A percentile compares a stretch with the other conserved stretches of the same genome.
Conservation (phyloP, 257 asterid genomes). For the Striga asiatica region DNA sequence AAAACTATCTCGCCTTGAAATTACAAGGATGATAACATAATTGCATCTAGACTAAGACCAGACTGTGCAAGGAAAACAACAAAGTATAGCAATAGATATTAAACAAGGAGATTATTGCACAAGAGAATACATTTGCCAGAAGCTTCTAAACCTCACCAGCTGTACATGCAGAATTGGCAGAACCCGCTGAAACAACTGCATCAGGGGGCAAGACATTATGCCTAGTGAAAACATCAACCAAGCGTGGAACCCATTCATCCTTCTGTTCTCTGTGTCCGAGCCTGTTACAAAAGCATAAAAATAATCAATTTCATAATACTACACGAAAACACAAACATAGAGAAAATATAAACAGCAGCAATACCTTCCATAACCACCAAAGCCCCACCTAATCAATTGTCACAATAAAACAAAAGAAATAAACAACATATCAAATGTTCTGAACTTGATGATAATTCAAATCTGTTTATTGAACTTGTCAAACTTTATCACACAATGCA, state of each 20-base stretch:
- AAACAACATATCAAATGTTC: slow-evolving; percentile 8
- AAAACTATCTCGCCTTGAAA: too few relatives aligned
- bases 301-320: slow-evolving; percentile 10
- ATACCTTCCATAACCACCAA: slow-evolving; percentile 98
- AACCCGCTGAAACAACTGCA: slow-evolving; percentile 86
- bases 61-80: too few relatives aligned
- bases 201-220: slow-evolving; percentile 70
- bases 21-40: too few relatives aligned
- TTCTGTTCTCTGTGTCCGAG: slow-evolving; percentile 98
- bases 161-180: slow-evolving; percentile 77
- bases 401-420: slow-evolving; percentile 2
- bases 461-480: not conserved
- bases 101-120: too few relatives aligned
- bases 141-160: slow-evolving; percentile 49
- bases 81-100: too few relatives aligned
- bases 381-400: slow-evolving; percentile 72
- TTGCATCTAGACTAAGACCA: not conserved
- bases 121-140: too few relatives aligned
- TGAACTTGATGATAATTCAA: not conserved
- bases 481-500: slow-evolving; percentile 11
- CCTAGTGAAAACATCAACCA: slow-evolving; percentile 74
- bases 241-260: slow-evolving; percentile 82
- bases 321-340: too few relatives aligned
- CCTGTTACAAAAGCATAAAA: slow-evolving; percentile 32
- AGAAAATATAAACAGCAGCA: slow-evolving; percentile 5